Evolutionary conservation across 2,329 filamentous ascomycete species (phyloP).

Genomic region (Trichoderma sp.): DNA sequence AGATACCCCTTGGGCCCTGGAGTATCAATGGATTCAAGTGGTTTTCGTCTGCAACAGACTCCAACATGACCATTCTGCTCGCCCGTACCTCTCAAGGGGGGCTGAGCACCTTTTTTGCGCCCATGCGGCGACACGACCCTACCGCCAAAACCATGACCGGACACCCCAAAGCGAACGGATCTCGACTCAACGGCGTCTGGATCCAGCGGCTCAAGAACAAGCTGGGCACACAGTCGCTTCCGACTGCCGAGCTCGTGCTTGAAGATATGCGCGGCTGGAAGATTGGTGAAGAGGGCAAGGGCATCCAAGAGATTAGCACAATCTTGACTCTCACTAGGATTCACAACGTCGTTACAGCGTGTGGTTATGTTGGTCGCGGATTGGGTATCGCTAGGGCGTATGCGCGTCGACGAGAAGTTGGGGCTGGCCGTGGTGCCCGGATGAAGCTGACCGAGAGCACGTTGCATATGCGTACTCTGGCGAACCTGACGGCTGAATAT

Average conservation of each 20-base stretch:
- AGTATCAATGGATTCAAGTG: constrained; percentile 66
- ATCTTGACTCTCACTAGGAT: constrained; percentile 66
- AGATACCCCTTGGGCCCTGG: constrained; percentile 52
- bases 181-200: constrained; percentile 62
- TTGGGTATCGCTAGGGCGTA: constrained; percentile 58
- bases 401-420: constrained; percentile 54
- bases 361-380: constrained; percentile 54
- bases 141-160: constrained; percentile 32
- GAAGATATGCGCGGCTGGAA: constrained; percentile 62
- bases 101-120: constrained; percentile 63
- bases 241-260: constrained; percentile 70
- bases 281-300: constrained; percentile 63
- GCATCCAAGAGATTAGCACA: constrained; percentile 65
- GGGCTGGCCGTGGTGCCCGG: constrained; percentile 42
- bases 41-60: constrained; percentile 33
- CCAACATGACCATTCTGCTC: constrained; percentile 57
- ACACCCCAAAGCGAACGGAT: constrained; percentile 26
- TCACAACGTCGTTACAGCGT: constrained; percentile 52
- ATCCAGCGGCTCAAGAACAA: constrained; percentile 72
- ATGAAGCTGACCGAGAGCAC: constrained; percentile 50
- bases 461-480: constrained; percentile 57
- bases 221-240: constrained; percentile 65
- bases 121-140: constrained; percentile 49
- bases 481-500: constrained; percentile 54
- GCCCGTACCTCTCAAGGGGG: constrained; percentile 51